phyloP scores from a whole-genome alignment of 768 basidiomycete species.

The Leccinum arenicola region DNA sequence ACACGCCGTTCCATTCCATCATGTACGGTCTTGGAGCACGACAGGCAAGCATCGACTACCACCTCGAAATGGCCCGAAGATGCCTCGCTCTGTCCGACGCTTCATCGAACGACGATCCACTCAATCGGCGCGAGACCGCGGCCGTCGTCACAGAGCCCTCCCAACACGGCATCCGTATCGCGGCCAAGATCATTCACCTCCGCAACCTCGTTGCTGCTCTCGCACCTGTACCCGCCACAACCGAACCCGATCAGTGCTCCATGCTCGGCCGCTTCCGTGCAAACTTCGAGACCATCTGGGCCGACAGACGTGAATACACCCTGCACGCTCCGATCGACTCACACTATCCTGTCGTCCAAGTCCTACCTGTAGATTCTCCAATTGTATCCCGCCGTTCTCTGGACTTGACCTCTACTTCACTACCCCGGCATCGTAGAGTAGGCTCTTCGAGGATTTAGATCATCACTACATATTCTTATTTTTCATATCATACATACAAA shows the following conservation, averaged over 20 bases:
- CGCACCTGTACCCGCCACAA: slow-evolving; percentile 21
- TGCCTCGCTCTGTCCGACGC: slow-evolving; percentile 10
- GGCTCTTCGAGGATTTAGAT: slow-evolving; percentile 22
- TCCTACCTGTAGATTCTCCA: not conserved
- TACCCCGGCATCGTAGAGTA: slow-evolving; percentile 15
- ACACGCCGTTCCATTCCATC: not conserved
- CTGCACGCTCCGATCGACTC: slow-evolving; percentile 4
- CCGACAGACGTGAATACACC: slow-evolving; percentile 10
- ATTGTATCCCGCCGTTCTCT: slow-evolving; percentile 3
- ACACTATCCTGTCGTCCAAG: slow-evolving; percentile 2
- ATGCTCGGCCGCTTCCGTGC: slow-evolving; percentile 21
- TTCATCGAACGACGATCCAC: slow-evolving; percentile 1
- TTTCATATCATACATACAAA: not conserved
- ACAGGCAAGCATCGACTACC: slow-evolving; percentile 20
- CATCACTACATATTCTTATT: not conserved
- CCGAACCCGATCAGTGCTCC: slow-evolving; percentile 13
- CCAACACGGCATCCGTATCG: slow-evolving; percentile 16
- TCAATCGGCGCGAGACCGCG: not conserved
- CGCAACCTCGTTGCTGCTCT: slow-evolving; percentile 19
- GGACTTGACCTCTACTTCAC: slow-evolving; percentile 8
- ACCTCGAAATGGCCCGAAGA: slow-evolving; percentile 16
- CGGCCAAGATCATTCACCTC: slow-evolving; percentile 22
- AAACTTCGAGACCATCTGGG: slow-evolving; percentile 19
- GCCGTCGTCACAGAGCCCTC: slow-evolving; percentile 1
- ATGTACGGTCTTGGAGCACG: slow-evolving; percentile 13